Percentiles rank a stretch among this genome's conserved stretches.
phyloP scores from a whole-genome alignment of 148 eudicot genomes.

The Spergularia marina region DNA sequence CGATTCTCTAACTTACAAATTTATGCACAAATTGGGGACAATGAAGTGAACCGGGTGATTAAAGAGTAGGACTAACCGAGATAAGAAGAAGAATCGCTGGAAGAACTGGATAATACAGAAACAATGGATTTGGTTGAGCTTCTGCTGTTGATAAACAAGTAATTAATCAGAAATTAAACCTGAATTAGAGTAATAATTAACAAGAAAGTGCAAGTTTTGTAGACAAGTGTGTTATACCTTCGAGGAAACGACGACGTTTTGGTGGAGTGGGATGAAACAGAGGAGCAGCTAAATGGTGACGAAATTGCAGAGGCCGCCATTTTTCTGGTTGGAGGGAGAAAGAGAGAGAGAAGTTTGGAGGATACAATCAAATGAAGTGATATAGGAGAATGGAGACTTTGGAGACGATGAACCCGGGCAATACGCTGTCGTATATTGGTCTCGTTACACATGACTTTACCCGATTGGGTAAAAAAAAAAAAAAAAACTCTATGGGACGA shows the following conservation, averaged over 20 bases:
- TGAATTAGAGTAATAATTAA: background rate
- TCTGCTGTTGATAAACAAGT: slow-evolving; percentile 25
- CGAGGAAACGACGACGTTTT: slow-evolving; percentile 24
- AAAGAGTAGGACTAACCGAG: background rate
- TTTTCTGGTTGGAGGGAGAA: background rate
- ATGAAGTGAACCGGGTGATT: background rate
- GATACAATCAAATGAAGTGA: slow-evolving; percentile 17
- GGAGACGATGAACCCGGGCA: background rate
- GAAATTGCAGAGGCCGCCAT: slow-evolving; percentile 49
- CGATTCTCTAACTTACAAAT: background rate
- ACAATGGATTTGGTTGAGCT: slow-evolving; percentile 28
- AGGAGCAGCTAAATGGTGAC: slow-evolving; percentile 30
- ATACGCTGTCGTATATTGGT: background rate
- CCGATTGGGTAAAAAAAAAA: no score
- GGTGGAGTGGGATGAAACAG: slow-evolving; percentile 15
- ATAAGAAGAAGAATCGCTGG: slow-evolving; percentile 38
- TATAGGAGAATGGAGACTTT: background rate
- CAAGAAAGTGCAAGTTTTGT: background rate
- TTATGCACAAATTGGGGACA: background rate
- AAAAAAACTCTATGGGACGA: no score
- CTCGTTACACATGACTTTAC: no score
- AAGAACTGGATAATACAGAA: slow-evolving; percentile 36
- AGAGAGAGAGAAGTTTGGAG: slow-evolving; percentile 19
- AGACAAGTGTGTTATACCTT: slow-evolving; percentile 22
- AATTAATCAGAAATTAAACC: background rate